Evolutionary conservation across 352 stramenopile species (phyloP), one percentile per base, ranked within the genome.

Genomic region (Globisporangium nodosum): DNA sequence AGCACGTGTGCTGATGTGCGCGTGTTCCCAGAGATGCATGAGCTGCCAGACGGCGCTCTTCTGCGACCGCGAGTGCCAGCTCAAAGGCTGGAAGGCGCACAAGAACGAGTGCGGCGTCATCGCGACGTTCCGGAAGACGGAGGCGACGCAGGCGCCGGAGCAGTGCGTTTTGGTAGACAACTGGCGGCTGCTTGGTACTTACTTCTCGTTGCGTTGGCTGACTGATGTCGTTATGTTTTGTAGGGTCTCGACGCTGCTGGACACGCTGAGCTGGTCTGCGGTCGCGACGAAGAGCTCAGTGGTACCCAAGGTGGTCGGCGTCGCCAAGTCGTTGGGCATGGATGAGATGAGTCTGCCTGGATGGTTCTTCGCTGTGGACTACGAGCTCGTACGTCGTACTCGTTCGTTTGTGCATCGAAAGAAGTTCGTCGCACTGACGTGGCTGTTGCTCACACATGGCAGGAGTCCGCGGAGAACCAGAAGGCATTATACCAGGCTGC

Each of bases 291-390:
- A 88, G 70, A 68, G 61, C 37, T 64, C 68, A 3, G 52, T 64
- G 1, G 66, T 74, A 12, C 57, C 70, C 3, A 82, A 67, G 52
- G 69, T 76, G n/a, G 52, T 76, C 1, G 76, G 71, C 1, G 66
- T 87, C 33, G 77, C 81, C 15, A 78, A 69, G 33, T 86, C 76
- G 12, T 71, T 92, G 49, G 68, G 71, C 31, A 74, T 92, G 57
- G 58, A 68, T 27, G 66, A 56, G 1, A 40, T 55, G 1, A 48
- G 64, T 9, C 65, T 88, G 3, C 81, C 81, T 9, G 79, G 77
- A 3, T 92, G 81, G 81, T 92, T 92, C 65, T 87, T 80, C 56
- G 69, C 68, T 0, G 52, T 76, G 20, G 68, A 87, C 58, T 84
- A 81, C 39, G 73, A 84, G 13, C 40, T 66, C 56, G 81, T 89